Evolutionary conservation across 2,329 filamentous ascomycete species (phyloP).

Genomic region (Neoarthrinium moseri): DNA sequence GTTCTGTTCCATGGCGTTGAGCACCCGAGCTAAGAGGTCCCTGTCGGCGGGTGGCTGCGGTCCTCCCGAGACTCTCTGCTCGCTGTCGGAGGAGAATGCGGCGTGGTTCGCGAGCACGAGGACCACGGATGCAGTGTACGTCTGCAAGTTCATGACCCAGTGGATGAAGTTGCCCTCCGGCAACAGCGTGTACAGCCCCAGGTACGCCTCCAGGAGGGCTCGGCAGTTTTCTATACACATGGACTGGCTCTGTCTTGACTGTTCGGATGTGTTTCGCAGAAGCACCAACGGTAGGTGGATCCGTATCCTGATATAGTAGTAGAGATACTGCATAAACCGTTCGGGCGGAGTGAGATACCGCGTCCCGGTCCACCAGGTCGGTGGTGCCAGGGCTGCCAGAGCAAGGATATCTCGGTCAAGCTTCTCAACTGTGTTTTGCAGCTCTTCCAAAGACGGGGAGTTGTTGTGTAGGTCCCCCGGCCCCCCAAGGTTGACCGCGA

Average conservation of each 20-base stretch:
- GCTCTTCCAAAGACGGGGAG: not conserved
- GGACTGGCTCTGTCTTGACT: not conserved
- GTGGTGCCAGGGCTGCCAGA: not conserved
- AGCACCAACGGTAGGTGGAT: not conserved
- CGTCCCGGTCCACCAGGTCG: not conserved
- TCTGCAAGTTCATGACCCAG: not conserved
- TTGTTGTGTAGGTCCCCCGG: not conserved
- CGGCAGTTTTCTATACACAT: not conserved
- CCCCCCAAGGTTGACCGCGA: not conserved
- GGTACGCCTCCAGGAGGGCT: not conserved
- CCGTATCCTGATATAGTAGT: not conserved
- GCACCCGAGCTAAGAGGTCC: not conserved
- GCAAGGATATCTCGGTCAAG: not conserved
- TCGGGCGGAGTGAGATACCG: not conserved
- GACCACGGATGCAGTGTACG: not conserved
- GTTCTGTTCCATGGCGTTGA: not conserved
- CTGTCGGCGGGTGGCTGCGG: not conserved
- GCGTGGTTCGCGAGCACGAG: not conserved
- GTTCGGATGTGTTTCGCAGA: not conserved
- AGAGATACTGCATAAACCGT: not conserved
- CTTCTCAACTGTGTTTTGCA: not conserved
- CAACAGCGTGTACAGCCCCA: not conserved
- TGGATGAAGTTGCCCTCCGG: not conserved
- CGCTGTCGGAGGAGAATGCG: not conserved
- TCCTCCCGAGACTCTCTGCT: not conserved